Conservation (phyloP, 768 basidiomycete species). For the Kondoa malvinella region DNA sequence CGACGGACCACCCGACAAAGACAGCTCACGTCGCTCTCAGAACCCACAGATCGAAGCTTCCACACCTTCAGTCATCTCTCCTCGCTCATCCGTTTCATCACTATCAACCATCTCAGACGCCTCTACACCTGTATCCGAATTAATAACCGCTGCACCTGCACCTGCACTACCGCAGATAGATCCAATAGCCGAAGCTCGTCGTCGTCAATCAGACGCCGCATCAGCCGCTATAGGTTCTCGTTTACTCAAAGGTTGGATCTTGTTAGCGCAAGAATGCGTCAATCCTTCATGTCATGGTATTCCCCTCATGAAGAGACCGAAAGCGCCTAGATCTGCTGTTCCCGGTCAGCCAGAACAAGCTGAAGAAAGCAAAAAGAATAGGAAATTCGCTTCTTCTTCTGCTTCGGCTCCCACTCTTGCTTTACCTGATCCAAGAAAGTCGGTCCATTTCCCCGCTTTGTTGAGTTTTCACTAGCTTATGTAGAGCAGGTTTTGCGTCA, state of each 20-base stretch:
- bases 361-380: neutral
- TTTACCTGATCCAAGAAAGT: neutral
- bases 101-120: constrained; percentile 4
- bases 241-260: constrained; percentile 66
- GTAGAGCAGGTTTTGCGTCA: neutral
- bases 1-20: neutral
- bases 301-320: constrained; percentile 44
- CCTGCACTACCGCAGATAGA: neutral
- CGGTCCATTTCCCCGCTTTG: neutral
- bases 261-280: constrained; percentile 74
- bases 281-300: constrained; percentile 54
- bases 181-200: constrained; percentile 43
- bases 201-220: constrained; percentile 64
- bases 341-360: neutral
- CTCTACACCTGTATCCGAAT: constrained; percentile 12
- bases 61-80: neutral
- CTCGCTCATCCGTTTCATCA: neutral
- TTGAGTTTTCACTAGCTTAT: neutral
- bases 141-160: neutral
- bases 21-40: neutral
- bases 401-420: neutral
- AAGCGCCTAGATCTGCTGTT: neutral
- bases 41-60: neutral
- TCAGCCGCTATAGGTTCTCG: constrained; percentile 62
- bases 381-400: neutral